Conservation (phyloP, 2,329 filamentous ascomycete species). For the Seiridium cupressi region DNA sequence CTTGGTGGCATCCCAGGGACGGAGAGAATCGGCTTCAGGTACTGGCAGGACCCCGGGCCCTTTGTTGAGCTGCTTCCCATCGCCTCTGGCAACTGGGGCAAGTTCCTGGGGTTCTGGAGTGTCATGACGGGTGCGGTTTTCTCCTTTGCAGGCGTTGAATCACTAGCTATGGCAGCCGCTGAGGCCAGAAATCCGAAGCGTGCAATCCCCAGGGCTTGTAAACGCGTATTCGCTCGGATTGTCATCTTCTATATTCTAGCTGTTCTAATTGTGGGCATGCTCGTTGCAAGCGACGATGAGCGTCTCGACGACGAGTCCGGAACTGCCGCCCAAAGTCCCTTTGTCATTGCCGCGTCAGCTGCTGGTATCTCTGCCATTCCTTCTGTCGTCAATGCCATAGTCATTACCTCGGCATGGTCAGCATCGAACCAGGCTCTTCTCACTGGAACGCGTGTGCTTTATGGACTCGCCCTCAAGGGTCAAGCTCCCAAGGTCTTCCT, state of each 20-base stretch:
- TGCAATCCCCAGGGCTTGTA: slow-evolving; percentile 46
- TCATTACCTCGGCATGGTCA: slow-evolving; percentile 54
- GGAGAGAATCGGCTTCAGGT: slow-evolving; percentile 61
- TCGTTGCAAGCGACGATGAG: slow-evolving; percentile 49
- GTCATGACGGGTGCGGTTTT: slow-evolving; percentile 45
- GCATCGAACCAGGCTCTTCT: slow-evolving; percentile 57
- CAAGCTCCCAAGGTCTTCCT: slow-evolving; percentile 54
- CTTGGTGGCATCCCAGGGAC: slow-evolving; percentile 60
- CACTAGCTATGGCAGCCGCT: slow-evolving; percentile 53
- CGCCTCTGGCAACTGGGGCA: slow-evolving; percentile 53
- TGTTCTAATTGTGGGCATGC: slow-evolving; percentile 53
- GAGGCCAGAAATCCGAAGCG: slow-evolving; percentile 52
- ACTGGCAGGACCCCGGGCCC: slow-evolving; percentile 68
- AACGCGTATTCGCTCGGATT: slow-evolving; percentile 56
- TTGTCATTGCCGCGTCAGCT: slow-evolving; percentile 51
- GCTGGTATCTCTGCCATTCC: slow-evolving; percentile 49
- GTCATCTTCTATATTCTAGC: slow-evolving; percentile 54
- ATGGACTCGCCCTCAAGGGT: slow-evolving; percentile 52
- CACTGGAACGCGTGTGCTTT: slow-evolving; percentile 53
- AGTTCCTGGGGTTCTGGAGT: slow-evolving; percentile 60
- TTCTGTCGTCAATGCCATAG: slow-evolving; percentile 57
- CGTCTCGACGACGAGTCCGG: slow-evolving; percentile 39
- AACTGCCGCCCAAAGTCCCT: slow-evolving; percentile 46
- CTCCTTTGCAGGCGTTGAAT: slow-evolving; percentile 48
- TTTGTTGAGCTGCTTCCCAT: slow-evolving; percentile 59